A percentile compares a stretch with the other conserved stretches of the same genome.
Conservation (phyloP, 2,329 filamentous ascomycete genomes). For the Verticillium klebahnii region DNA sequence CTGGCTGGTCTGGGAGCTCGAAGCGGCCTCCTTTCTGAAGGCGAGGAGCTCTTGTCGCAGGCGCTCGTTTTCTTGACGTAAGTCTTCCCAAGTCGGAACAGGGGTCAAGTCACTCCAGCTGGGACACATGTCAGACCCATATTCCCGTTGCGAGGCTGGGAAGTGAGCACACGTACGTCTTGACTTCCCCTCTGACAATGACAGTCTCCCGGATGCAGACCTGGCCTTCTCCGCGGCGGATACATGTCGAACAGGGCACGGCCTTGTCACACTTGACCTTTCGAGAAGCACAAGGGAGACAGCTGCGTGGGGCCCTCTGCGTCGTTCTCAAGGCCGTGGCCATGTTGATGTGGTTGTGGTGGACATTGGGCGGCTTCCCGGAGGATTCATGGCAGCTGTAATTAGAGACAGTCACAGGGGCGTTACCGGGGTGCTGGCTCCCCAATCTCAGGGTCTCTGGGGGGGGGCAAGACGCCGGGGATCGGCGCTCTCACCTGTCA, state of each 20-base stretch:
- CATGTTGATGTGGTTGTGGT: background rate
- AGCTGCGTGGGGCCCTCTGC: conserved; percentile 18
- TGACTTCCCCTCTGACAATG: conserved; percentile 6
- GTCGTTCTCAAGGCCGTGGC: conserved; percentile 9
- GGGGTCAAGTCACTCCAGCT: background rate
- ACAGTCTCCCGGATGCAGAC: conserved; percentile 8
- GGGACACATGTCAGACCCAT: background rate
- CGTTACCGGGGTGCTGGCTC: background rate
- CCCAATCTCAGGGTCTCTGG: background rate
- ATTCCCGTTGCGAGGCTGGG: background rate
- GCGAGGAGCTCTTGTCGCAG: background rate
- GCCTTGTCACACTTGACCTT: conserved; percentile 20
- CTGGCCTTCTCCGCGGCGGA: conserved; percentile 13
- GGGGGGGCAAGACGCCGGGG: background rate
- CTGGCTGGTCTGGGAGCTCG: background rate
- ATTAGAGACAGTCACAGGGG: background rate
- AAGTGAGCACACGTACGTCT: background rate
- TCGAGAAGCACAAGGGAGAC: conserved; percentile 16
- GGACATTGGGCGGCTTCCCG: background rate
- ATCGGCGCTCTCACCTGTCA: background rate
- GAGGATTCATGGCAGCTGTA: no score
- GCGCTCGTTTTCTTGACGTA: conserved; percentile 2
- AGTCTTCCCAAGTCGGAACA: background rate
- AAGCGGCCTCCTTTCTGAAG: background rate
- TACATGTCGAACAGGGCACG: conserved; percentile 17